phyloP scores from a whole-genome alignment of 1,284 basidiomycete species.

The Puccinia coronata region DNA sequence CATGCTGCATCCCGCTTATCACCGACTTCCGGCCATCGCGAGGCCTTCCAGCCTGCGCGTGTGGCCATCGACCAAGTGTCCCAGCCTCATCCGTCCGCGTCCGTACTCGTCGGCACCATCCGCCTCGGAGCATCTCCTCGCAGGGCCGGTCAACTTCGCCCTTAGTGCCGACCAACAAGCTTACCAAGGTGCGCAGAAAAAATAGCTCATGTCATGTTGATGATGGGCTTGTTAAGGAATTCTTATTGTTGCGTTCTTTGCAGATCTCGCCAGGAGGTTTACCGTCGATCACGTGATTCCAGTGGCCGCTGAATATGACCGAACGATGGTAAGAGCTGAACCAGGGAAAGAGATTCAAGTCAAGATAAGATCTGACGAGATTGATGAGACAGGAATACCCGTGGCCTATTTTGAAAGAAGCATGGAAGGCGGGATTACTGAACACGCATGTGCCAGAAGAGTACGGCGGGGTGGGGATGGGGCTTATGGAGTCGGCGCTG shows the following conservation, averaged over 20 bases:
- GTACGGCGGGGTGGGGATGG: conserved; percentile 64
- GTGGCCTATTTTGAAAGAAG: conserved; percentile 64
- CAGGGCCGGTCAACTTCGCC: conserved; percentile 45
- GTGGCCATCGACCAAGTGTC: not conserved
- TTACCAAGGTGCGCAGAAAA: conserved; percentile 44
- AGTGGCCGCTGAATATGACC: conserved; percentile 62
- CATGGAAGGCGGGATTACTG: conserved; percentile 61
- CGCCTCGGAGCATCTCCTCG: not conserved
- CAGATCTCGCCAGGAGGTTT: conserved; percentile 63
- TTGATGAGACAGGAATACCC: conserved; percentile 60
- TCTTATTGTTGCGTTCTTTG: too few relatives aligned
- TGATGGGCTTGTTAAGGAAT: too few relatives aligned
- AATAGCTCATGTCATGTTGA: too few relatives aligned
- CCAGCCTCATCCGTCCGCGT: not conserved
- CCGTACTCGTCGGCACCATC: conserved; percentile 32
- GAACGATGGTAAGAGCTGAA: conserved; percentile 59
- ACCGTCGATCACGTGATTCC: conserved; percentile 63
- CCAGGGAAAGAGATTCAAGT: too few relatives aligned
- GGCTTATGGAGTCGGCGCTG: conserved; percentile 62
- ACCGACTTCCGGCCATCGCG: too few relatives aligned
- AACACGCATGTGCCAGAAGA: conserved; percentile 62
- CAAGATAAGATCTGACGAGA: not conserved
- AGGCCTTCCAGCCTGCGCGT: not conserved
- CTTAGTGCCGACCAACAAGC: conserved; percentile 47
- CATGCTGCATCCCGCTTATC: too few relatives aligned